Base-by-base conservation (phyloP, 768 basidiomycete species). In the Xerocomellus dryophilus region DNA sequence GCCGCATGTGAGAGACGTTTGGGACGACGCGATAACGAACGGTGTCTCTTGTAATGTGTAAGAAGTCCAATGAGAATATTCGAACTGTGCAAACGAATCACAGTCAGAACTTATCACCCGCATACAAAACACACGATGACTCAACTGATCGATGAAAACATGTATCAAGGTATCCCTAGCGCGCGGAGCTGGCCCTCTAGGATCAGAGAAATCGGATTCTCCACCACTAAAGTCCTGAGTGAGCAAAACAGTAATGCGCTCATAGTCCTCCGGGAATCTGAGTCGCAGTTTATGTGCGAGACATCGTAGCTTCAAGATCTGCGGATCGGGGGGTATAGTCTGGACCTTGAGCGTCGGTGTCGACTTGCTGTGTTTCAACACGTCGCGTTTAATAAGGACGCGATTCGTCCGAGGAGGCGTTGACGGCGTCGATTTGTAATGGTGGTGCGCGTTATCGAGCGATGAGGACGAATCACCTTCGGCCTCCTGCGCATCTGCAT, bases 21-120 rank as follows among this genome's bases (percentile, higher is more conserved):
- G 63, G 63, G 65, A 65, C 74, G 60, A 69, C 70, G 63, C 67
- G 75, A 60, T 59, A 38, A 57, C 34, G 59, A 75, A 59, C 70
- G 74, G 57, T 81, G 76, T 51, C 78, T 82, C 66, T 82, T 84
- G 47, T 88, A 69, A 68, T 86, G 82, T 27, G 78, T 81, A n/a
- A 93, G 67, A 50, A 93, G 79, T 32, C 91, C 91, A 56, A 94
- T 85, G 43, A 93, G 80, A 57, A 94, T 93, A 66, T 94, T 94
- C 15, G 91, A 93, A 60, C 91, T 93, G 61, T 43, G 27, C 0
- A 44, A 35, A 27, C n/a, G 21, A 34, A 39, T 45, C 2, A 40
- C 4, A 9, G 53, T 69, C 51, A 67, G 51, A 31, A 7, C 20
- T 17, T n/a, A 38, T 10, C 15, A 18, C 31, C 41, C 29, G 11